Conservation (phyloP, 306 rosid species). For the Castanea crenata region DNA sequence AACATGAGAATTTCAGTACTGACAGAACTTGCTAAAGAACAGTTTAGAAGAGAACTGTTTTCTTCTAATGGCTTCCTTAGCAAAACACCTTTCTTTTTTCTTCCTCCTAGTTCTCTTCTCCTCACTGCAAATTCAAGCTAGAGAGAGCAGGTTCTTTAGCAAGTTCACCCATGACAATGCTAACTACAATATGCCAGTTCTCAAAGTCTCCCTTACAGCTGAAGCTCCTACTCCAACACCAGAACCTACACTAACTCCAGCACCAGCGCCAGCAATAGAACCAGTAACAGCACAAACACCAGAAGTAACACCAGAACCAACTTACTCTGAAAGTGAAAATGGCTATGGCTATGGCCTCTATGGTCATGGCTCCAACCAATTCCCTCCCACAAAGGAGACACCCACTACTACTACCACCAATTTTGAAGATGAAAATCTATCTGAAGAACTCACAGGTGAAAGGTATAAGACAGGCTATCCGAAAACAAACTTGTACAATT, state of each 20-base stretch:
- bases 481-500: slow-evolving; percentile 25
- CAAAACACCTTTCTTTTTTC: slow-evolving; percentile 34
- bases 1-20: neutral
- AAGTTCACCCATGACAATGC: slow-evolving; percentile 34
- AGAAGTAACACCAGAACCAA: slow-evolving; percentile 32
- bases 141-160: slow-evolving; percentile 47
- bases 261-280: neutral
- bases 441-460: slow-evolving; percentile 28
- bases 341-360: slow-evolving; percentile 62
- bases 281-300: slow-evolving; percentile 13
- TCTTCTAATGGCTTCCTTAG: slow-evolving; percentile 45
- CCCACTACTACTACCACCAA: slow-evolving; percentile 34
- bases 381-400: slow-evolving; percentile 27
- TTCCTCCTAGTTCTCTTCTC: slow-evolving; percentile 33
- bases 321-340: slow-evolving; percentile 29
- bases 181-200: slow-evolving; percentile 13
- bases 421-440: slow-evolving; percentile 36
- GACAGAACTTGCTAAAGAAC: neutral
- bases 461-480: slow-evolving; percentile 29
- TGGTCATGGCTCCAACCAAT: slow-evolving; percentile 26
- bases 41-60: neutral
- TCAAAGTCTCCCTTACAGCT: neutral
- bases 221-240: slow-evolving; percentile 23
- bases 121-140: slow-evolving; percentile 56
- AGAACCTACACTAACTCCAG: slow-evolving; percentile 13